These are phyloP conservation scores for Echites panduratus DNA, from an alignment of 257 asterid genomes.

Conservation along the genomic window DNA sequence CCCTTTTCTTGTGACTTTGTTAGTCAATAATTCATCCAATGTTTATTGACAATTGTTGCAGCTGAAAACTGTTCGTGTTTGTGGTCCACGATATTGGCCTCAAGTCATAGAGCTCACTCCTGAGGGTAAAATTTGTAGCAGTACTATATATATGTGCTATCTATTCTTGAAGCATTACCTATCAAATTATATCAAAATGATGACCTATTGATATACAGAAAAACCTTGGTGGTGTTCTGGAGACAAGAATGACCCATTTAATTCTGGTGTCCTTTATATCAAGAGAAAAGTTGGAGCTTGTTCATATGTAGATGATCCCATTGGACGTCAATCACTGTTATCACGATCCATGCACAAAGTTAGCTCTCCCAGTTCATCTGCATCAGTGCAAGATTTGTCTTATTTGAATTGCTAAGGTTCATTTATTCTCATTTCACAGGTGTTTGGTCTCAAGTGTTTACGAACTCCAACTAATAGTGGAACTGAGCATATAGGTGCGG, in stretches of 20 bases:
- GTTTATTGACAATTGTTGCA: slow-evolving; percentile 30
- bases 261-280: slow-evolving; percentile 80
- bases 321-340: slow-evolving; percentile 87
- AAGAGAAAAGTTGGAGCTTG: slow-evolving; percentile 96
- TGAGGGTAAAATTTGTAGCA: slow-evolving; percentile 49
- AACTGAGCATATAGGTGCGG: slow-evolving; percentile 43
- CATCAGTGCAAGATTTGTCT: slow-evolving; percentile 11
- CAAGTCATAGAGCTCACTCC: slow-evolving; percentile 79
- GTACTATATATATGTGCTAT: slow-evolving; percentile 1
- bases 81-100: slow-evolving; percentile 99
- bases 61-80: slow-evolving; percentile 89
- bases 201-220: slow-evolving; percentile 43
- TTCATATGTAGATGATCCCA: slow-evolving; percentile 93
- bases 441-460: slow-evolving; percentile 60
- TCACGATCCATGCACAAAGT: slow-evolving; percentile 98
- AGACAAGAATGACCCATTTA: slow-evolving; percentile 73
- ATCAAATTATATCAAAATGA: slow-evolving; percentile 3
- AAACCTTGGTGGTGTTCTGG: slow-evolving; percentile 92
- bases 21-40: neutral
- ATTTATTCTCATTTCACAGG: slow-evolving; percentile 38
- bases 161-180: neutral
- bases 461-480: slow-evolving; percentile 30
- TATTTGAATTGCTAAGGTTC: slow-evolving; percentile 17
- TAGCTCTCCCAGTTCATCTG: slow-evolving; percentile 13
- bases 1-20: neutral